A percentile compares a stretch with the other conserved stretches of the same genome.
phyloP scores from a whole-genome alignment of 2,329 filamentous ascomycete genomes.

The Diaporthe helianthi region DNA sequence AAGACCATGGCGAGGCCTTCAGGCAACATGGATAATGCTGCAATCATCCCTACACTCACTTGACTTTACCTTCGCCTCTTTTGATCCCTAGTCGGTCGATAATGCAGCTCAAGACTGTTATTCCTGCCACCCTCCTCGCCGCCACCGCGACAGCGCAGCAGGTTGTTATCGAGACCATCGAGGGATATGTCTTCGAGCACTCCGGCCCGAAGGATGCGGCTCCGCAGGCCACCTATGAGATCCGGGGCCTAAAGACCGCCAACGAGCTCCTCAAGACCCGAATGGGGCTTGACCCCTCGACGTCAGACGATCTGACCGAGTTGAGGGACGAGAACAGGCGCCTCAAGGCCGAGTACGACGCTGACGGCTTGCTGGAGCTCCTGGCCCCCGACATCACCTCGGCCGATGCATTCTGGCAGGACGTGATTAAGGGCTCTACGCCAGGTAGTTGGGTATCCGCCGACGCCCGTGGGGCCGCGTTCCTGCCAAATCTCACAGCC shows the following conservation, averaged over 20 bases:
- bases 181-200: conserved; percentile 22
- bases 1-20: conserved; percentile 1
- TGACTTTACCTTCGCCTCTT: not conserved
- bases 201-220: conserved; percentile 1
- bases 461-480: conserved; percentile 38
- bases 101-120: conserved; percentile 32
- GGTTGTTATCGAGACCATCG: conserved; percentile 9
- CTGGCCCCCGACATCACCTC: conserved; percentile 38
- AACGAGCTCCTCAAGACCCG: conserved; percentile 22
- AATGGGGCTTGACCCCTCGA: conserved; percentile 15
- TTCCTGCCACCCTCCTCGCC: conserved; percentile 22
- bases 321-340: conserved; percentile 10
- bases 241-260: conserved; percentile 17
- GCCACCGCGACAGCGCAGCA: conserved; percentile 20
- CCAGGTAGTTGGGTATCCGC: conserved; percentile 36
- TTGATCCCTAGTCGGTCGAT: not conserved
- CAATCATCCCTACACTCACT: not conserved
- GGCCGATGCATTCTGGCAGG: conserved; percentile 40
- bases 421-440: conserved; percentile 34
- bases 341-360: conserved; percentile 40
- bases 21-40: not conserved
- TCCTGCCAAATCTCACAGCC: conserved; percentile 40
- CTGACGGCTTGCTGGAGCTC: conserved; percentile 38
- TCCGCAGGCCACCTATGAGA: conserved; percentile 2
- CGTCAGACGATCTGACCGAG: not conserved